Percentiles rank a stretch among this genome's conserved stretches.
Conservation (phyloP, 2,329 filamentous ascomycete species). For the Colletotrichum sp. region DNA sequence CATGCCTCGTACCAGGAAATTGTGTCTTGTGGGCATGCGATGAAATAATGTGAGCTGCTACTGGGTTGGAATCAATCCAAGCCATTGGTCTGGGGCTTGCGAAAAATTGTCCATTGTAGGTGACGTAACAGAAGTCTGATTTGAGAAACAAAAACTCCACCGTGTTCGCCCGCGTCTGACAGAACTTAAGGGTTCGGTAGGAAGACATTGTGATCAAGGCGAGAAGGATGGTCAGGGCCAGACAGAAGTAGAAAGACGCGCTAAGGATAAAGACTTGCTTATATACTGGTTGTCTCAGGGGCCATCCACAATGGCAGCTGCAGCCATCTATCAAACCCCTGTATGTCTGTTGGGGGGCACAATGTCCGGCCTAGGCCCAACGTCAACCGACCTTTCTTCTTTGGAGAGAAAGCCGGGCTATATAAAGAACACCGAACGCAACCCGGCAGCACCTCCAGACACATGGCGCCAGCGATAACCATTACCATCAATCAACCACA, state of each 20-base stretch:
- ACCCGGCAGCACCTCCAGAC: background rate
- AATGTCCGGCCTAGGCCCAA: background rate
- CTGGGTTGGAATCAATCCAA: background rate
- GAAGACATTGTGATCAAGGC: background rate
- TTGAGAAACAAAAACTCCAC: too few species aligned
- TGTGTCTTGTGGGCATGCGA: too few species aligned
- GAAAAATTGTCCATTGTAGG: fast-evolving
- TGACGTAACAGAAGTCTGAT: background rate
- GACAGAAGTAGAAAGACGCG: background rate
- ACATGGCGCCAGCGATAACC: background rate
- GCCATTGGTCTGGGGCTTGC: background rate
- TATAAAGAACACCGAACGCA: background rate
- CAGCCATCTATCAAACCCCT: background rate
- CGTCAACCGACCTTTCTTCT: background rate
- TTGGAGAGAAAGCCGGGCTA: background rate
- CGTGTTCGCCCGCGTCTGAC: too few species aligned
- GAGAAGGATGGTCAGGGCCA: background rate
- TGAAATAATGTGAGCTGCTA: too few species aligned
- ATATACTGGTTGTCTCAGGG: background rate
- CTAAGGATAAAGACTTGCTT: background rate
- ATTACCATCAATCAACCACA: background rate
- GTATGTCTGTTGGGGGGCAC: background rate
- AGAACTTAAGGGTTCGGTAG: too few species aligned
- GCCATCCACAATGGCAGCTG: background rate
- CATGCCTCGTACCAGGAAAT: too few species aligned